A percentile compares a stretch with the other conserved stretches of the same genome.
phyloP scores from a whole-genome alignment of 2,329 filamentous ascomycete species.

The Scytalidium sp. region DNA sequence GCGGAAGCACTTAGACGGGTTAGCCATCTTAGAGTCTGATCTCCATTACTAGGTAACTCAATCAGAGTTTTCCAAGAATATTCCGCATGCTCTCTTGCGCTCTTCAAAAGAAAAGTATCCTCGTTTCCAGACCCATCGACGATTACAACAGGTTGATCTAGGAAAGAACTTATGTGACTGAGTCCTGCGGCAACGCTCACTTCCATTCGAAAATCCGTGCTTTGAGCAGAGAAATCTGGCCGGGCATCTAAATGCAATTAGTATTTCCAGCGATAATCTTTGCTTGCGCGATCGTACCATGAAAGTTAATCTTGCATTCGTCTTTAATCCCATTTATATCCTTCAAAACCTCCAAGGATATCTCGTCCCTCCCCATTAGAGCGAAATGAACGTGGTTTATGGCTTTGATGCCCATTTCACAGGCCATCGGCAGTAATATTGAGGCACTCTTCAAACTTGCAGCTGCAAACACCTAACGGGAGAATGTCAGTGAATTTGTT shows the following conservation, averaged over 20 bases:
- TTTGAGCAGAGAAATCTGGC: constrained; percentile 67
- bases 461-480: constrained; percentile 64
- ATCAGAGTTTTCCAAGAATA: constrained; percentile 62
- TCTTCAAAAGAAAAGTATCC: constrained; percentile 63
- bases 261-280: constrained; percentile 3
- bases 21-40: constrained; percentile 71
- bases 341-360: constrained; percentile 66
- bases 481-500: constrained; percentile 8
- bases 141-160: constrained; percentile 74
- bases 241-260: constrained; percentile 60
- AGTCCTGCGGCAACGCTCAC: constrained; percentile 62
- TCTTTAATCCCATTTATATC: constrained; percentile 76
- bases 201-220: constrained; percentile 67
- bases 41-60: constrained; percentile 64
- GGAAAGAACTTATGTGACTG: constrained; percentile 68
- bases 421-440: constrained; percentile 75
- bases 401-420: constrained; percentile 72
- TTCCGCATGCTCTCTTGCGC: constrained; percentile 52
- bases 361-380: constrained; percentile 69
- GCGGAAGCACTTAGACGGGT: constrained; percentile 72
- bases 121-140: constrained; percentile 67
- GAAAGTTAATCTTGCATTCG: constrained; percentile 61
- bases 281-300: constrained; percentile 34
- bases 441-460: constrained; percentile 72
- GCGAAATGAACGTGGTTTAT: constrained; percentile 79